Conservation (phyloP, 345 rosid genomes). For the Kernera saxatilis region DNA sequence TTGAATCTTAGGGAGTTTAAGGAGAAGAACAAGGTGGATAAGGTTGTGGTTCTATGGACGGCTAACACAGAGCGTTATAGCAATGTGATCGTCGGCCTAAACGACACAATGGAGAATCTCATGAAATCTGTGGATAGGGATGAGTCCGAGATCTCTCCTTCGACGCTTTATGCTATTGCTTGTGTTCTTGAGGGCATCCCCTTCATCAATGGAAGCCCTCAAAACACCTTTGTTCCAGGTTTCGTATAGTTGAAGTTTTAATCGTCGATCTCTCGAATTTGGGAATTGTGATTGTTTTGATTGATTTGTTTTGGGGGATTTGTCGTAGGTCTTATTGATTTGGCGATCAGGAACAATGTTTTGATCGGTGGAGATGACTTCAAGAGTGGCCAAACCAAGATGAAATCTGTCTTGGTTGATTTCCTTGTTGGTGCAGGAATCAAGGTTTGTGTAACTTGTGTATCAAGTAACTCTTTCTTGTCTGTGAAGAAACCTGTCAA, state of each 20-base stretch:
- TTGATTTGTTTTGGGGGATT: neutral
- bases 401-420: constrained; percentile 98
- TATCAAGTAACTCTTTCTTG: neutral
- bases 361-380: constrained; percentile 98
- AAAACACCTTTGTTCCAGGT: constrained; percentile 95
- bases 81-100: constrained; percentile 71
- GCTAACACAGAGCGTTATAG: constrained; percentile 99
- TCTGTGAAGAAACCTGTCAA: neutral
- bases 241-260: neutral
- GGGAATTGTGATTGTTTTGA: neutral
- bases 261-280: neutral
- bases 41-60: constrained; percentile 91
- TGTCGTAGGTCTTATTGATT: constrained; percentile 55
- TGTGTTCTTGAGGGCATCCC: constrained; percentile 85
- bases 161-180: constrained; percentile 83
- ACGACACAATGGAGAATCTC: constrained; percentile 83
- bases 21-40: constrained; percentile 83
- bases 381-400: constrained; percentile 99
- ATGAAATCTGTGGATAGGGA: constrained; percentile 67
- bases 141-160: constrained; percentile 93
- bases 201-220: constrained; percentile 97
- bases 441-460: constrained; percentile 46
- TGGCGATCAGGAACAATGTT: constrained; percentile 78
- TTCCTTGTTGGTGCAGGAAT: constrained; percentile 99
- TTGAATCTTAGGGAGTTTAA: constrained; percentile 66